Evolutionary conservation across 2,329 filamentous ascomycete genomes (phyloP).

Genomic region (Claviceps cyperi): DNA sequence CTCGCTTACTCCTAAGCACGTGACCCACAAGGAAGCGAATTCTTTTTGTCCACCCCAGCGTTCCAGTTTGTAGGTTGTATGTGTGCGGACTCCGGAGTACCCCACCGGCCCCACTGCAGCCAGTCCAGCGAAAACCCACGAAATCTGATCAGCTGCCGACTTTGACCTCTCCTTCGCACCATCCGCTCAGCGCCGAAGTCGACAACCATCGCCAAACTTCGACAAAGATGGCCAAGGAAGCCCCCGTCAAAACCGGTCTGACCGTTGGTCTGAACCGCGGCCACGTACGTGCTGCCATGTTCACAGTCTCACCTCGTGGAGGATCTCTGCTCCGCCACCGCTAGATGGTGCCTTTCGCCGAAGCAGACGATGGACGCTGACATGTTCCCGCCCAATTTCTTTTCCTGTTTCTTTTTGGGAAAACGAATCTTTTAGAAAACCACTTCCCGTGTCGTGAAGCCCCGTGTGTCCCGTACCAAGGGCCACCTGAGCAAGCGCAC

Average conservation of each 20-base stretch:
- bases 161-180: constrained; percentile 12
- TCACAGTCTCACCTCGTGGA: constrained; percentile 57
- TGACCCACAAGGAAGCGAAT: constrained; percentile 13
- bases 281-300: constrained; percentile 36
- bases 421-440: constrained; percentile 52
- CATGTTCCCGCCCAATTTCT: constrained; percentile 22
- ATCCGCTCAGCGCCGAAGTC: constrained; percentile 13
- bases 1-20: constrained; percentile 13
- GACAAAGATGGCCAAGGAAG: constrained; percentile 44
- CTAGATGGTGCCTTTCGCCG: constrained; percentile 12
- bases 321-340: constrained; percentile 44
- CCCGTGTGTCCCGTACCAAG: constrained; percentile 74
- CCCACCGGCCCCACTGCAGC: constrained; percentile 1
- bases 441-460: constrained; percentile 63
- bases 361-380: constrained; percentile 50
- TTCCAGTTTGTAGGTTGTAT: neutral
- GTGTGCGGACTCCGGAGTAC: constrained; percentile 4
- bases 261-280: constrained; percentile 49
- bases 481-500: constrained; percentile 95
- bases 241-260: constrained; percentile 42
- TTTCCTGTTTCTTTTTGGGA: constrained; percentile 14
- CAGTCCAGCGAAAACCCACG: constrained; percentile 12
- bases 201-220: constrained; percentile 17
- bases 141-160: neutral
- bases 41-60: neutral